These are phyloP conservation scores for Rhazya stricta DNA, from an alignment of 257 asterid genomes.

Conservation along the genomic window DNA sequence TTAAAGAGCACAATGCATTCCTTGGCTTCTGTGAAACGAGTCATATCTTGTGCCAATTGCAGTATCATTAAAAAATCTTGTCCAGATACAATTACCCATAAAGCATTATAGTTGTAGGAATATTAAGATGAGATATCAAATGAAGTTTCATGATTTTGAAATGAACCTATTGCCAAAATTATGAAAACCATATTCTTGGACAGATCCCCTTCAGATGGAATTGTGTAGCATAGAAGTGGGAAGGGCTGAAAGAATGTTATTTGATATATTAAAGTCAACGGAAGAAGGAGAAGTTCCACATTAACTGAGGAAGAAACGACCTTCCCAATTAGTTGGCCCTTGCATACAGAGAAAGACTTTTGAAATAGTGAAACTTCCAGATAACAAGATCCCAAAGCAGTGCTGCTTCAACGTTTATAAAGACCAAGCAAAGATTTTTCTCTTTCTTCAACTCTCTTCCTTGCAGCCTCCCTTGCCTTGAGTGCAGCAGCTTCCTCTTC, in stretches of 20 bases:
- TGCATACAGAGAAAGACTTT: background rate
- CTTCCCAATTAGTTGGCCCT: background rate
- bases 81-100: background rate
- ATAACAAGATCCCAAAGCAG: conserved; percentile 19
- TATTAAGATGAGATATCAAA: background rate
- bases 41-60: background rate
- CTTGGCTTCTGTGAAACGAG: background rate
- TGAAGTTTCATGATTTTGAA: background rate
- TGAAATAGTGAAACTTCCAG: background rate
- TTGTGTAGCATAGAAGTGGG: background rate
- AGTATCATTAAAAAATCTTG: no score
- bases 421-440: conserved; percentile 68
- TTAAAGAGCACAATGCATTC: background rate
- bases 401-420: conserved; percentile 26
- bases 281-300: background rate
- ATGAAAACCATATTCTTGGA: background rate
- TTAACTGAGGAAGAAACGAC: background rate
- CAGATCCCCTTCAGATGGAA: background rate
- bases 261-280: background rate
- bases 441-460: conserved; percentile 78
- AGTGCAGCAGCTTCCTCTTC: conserved; percentile 88
- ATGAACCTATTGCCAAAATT: background rate
- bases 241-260: background rate
- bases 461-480: conserved; percentile 89
- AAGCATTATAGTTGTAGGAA: background rate